phyloP scores from a whole-genome alignment of 2,329 filamentous ascomycete species.

The Myriangium duriaei region DNA sequence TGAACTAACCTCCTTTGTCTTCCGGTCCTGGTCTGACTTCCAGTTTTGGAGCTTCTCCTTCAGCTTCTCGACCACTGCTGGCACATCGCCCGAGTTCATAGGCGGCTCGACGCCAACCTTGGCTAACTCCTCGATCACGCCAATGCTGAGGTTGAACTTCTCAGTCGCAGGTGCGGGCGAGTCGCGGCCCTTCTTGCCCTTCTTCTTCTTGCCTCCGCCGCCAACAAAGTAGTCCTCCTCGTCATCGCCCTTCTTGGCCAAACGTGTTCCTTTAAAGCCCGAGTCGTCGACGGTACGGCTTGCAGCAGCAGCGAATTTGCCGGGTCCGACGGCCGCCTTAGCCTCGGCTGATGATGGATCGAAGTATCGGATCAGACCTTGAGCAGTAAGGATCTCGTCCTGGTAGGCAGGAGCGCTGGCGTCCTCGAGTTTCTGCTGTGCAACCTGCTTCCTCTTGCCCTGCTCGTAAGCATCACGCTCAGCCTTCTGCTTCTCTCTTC shows the following conservation, averaged over 20 bases:
- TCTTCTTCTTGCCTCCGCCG: slow-evolving; percentile 56
- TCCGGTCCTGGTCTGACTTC: slow-evolving; percentile 78
- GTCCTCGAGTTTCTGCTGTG: slow-evolving; percentile 64
- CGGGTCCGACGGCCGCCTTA: slow-evolving; percentile 51
- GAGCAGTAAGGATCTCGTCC: slow-evolving; percentile 81
- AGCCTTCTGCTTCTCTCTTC: slow-evolving; percentile 64
- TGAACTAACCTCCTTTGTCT: slow-evolving; percentile 72
- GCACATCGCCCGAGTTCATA: slow-evolving; percentile 71
- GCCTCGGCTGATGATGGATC: slow-evolving; percentile 55
- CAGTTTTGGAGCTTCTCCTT: slow-evolving; percentile 83
- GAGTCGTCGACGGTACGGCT: slow-evolving; percentile 73
- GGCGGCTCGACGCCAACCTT: slow-evolving; percentile 79
- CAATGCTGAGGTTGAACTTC: slow-evolving; percentile 78
- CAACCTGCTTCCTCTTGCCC: slow-evolving; percentile 63
- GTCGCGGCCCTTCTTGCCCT: slow-evolving; percentile 57
- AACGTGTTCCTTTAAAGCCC: slow-evolving; percentile 71
- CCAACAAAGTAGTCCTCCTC: slow-evolving; percentile 86
- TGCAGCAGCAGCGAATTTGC: slow-evolving; percentile 65
- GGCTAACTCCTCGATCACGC: slow-evolving; percentile 80
- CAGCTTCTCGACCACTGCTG: slow-evolving; percentile 71
- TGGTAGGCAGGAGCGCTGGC: slow-evolving; percentile 78
- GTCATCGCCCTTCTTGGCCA: slow-evolving; percentile 63
- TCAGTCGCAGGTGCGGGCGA: slow-evolving; percentile 32
- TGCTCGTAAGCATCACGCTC: slow-evolving; percentile 65
- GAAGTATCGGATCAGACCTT: slow-evolving; percentile 80